phyloP scores from a whole-genome alignment of 805 yeast genomes.

The Starmerella floricola region DNA sequence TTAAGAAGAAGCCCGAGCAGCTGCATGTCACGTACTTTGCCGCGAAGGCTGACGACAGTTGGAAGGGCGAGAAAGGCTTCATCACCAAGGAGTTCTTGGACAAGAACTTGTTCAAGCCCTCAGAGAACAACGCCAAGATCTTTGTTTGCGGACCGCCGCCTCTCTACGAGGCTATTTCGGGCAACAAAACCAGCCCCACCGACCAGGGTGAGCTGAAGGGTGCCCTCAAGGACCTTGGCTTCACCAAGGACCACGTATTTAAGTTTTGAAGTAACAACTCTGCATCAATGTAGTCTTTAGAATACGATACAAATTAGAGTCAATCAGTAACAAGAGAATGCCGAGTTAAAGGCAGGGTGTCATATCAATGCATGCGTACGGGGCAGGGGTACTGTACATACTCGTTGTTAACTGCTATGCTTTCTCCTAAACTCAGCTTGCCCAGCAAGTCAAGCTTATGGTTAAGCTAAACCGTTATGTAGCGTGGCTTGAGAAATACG shows the following conservation, averaged over 20 bases:
- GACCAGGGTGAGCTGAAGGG: slow-evolving; percentile 96
- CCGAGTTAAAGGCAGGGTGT: too few relatives aligned
- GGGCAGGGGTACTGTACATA: too few relatives aligned
- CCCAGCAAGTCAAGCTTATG: too few relatives aligned
- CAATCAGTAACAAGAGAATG: too few relatives aligned
- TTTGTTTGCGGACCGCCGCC: slow-evolving; percentile 96
- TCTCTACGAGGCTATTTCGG: slow-evolving; percentile 76
- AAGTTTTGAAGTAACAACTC: too few relatives aligned
- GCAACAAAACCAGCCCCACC: slow-evolving; percentile 66
- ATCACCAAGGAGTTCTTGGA: slow-evolving; percentile 63
- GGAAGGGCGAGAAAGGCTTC: slow-evolving; percentile 41
- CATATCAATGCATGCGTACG: too few relatives aligned
- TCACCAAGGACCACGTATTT: slow-evolving; percentile 72
- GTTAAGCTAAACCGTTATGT: too few relatives aligned
- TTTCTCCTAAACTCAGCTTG: too few relatives aligned
- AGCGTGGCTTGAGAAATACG: too few relatives aligned
- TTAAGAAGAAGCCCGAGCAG: slow-evolving; percentile 60
- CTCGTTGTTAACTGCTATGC: too few relatives aligned
- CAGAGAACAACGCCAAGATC: slow-evolving; percentile 52
- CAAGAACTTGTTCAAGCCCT: slow-evolving; percentile 50
- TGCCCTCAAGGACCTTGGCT: slow-evolving; percentile 77
- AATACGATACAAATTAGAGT: too few relatives aligned
- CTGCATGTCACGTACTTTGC: slow-evolving; percentile 68
- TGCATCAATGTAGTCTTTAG: too few relatives aligned
- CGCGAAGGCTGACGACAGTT: slow-evolving; percentile 36